A percentile compares a stretch with the other conserved stretches of the same genome.
phyloP scores from a whole-genome alignment of 345 rosid genomes.

The Boechera stricta region DNA sequence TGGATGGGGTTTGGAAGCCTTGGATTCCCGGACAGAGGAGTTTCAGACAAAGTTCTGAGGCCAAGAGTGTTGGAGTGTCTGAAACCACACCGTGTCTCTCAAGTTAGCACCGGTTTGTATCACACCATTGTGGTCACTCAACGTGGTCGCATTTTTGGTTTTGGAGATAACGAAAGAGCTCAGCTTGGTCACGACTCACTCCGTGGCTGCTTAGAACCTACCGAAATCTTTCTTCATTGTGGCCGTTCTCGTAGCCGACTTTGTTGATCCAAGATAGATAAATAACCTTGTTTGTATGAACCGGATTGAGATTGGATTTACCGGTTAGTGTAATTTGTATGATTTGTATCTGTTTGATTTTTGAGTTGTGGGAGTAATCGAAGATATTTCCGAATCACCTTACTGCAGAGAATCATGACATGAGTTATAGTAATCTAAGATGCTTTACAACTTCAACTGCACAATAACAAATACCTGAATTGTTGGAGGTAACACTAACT shows the following conservation, averaged over 20 bases:
- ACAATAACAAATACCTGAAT: not conserved
- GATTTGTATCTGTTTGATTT: slow-evolving; percentile 10
- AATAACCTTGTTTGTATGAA: slow-evolving; percentile 35
- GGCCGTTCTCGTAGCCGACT: slow-evolving; percentile 44
- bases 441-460: not conserved
- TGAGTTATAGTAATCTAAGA: not conserved
- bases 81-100: slow-evolving; percentile 71
- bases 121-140: slow-evolving; percentile 84
- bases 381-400: not conserved
- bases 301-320: not conserved
- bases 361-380: slow-evolving; percentile 2
- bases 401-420: not conserved
- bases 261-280: slow-evolving; percentile 28
- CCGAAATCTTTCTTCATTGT: slow-evolving; percentile 73
- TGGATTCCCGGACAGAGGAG: slow-evolving; percentile 81
- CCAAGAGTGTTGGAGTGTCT: slow-evolving; percentile 76
- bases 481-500: not conserved
- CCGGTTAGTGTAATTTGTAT: slow-evolving; percentile 14
- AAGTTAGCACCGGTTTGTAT: slow-evolving; percentile 87
- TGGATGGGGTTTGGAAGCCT: slow-evolving; percentile 96
- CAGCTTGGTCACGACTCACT: slow-evolving; percentile 88
- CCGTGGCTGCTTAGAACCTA: slow-evolving; percentile 78
- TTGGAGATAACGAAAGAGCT: slow-evolving; percentile 92
- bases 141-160: slow-evolving; percentile 75
- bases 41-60: slow-evolving; percentile 71